These are phyloP conservation scores for Solanum hybrid DNA, from an alignment of 305 asterid genomes.

Conservation along the genomic window DNA sequence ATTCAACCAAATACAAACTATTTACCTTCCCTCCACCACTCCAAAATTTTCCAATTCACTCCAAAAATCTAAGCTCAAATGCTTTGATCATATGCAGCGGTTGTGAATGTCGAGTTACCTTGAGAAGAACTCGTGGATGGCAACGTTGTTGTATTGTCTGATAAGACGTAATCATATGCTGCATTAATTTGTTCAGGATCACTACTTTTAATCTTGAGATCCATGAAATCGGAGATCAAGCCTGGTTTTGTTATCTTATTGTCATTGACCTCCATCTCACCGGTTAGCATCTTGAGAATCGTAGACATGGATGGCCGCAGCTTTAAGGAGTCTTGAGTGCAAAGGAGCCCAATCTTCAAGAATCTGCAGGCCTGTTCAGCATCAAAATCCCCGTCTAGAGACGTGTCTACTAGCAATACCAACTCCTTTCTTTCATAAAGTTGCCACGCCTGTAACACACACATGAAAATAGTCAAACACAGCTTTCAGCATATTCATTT, in stretches of 20 bases:
- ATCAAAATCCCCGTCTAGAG: conserved; percentile 59
- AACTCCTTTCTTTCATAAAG: conserved; percentile 58
- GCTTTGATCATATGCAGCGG: conserved; percentile 43
- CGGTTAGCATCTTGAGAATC: conserved; percentile 61
- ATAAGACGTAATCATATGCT: conserved; percentile 29
- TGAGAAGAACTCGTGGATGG: conserved; percentile 46
- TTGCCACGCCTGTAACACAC: conserved; percentile 59
- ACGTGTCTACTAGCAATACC: conserved; percentile 52
- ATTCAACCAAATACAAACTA: background rate
- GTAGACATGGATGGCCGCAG: conserved; percentile 87
- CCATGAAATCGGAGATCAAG: conserved; percentile 76
- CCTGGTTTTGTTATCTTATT: conserved; percentile 35
- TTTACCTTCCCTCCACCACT: background rate
- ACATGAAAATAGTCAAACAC: background rate
- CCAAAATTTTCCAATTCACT: background rate
- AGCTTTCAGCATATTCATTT: background rate
- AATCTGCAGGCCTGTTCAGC: conserved; percentile 73
- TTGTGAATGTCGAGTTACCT: conserved; percentile 53
- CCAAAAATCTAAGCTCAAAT: background rate
- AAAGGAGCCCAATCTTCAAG: conserved; percentile 76
- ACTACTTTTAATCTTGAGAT: conserved; percentile 49
- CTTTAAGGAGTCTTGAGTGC: conserved; percentile 82
- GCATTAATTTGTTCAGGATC: conserved; percentile 16
- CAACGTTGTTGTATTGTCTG: conserved; percentile 40
- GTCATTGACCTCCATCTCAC: conserved; percentile 38